Evolutionary conservation across 331 rosid genomes (phyloP), one percentile per base, ranked within the genome.

Genomic region (Acacia concinna): DNA sequence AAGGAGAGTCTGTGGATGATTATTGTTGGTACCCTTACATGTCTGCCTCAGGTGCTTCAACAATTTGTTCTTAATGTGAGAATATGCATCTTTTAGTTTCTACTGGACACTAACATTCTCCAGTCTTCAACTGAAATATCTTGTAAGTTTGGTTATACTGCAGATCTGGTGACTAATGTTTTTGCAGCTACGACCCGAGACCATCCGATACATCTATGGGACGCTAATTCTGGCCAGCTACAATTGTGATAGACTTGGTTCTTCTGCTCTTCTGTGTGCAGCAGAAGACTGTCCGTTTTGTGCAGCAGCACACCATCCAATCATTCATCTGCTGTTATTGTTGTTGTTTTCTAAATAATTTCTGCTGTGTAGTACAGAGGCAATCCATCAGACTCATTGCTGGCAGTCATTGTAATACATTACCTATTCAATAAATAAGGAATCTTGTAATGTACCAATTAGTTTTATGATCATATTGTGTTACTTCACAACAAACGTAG

Each of bases 141-240:
- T 27, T 7, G 49, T 43, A 72, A 64, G 32, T 44, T 67, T 78
- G 77, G 64, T 73, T 38, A 56, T 64, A 31, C 87, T 86, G 84
- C 90, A 95, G 99, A 95, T 81, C 88, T 77, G 9, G 91, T 90
- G 79, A 93, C 93, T 76, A 85, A 86, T 86, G 99, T 95, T 85
- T 90, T 93, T 70, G 99, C 98, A 1, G 93, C 88, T 51, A 88
- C 99, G 6, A 86, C 97, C 49, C 94, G 93, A 1, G 97, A 93
- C 74, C 99, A 93, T 91, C 99, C 99, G 0, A 95, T 95, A 84
- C 99, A 95, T 91, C 88, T 95, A 54, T 95, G 98, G 99, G 99
- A 95, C 89, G 98, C 97, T 77, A 72, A 88, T 18, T 86, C 97
- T 8, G 99, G 97, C 76, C 90, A 93, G 97, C 98, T 95, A 81